A percentile compares a stretch with the other conserved stretches of the same genome.
phyloP scores from a whole-genome alignment of 2,329 filamentous ascomycete species.

The Fusarium agapanthi region DNA sequence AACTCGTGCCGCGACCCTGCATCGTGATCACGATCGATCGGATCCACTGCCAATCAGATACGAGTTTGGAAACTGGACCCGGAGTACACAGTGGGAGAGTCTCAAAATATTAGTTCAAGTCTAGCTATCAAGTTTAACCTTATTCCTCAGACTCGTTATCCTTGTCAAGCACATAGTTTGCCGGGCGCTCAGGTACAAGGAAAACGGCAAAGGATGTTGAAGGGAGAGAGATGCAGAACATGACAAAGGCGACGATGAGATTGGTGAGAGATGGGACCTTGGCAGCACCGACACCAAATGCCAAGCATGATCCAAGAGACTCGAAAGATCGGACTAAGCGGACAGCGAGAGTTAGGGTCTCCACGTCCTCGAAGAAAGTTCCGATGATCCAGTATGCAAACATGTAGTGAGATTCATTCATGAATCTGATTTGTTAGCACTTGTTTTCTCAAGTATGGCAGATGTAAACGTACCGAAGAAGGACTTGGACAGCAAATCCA shows the following conservation, averaged over 20 bases:
- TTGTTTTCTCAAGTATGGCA: not conserved
- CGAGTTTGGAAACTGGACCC: rapidly evolving
- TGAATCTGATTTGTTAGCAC: conserved; percentile 45
- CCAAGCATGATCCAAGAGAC: conserved; percentile 56
- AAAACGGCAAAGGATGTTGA: conserved; percentile 48
- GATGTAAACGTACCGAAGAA: conserved; percentile 50
- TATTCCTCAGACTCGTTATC: conserved; percentile 5
- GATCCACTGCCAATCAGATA: not conserved
- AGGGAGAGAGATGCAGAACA: conserved; percentile 55
- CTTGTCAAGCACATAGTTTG: conserved; percentile 14
- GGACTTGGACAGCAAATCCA: conserved; percentile 57
- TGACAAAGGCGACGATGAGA: conserved; percentile 56
- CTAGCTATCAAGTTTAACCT: not conserved
- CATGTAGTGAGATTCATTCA: conserved; percentile 62
- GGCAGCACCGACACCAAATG: conserved; percentile 58
- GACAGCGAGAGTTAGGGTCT: conserved; percentile 59
- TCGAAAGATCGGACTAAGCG: conserved; percentile 59
- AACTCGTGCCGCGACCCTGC: not conserved
- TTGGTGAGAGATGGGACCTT: conserved; percentile 58
- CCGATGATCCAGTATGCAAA: conserved; percentile 62
- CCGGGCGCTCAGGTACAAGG: conserved; percentile 47
- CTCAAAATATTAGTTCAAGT: not conserved
- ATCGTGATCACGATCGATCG: not conserved
- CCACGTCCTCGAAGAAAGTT: conserved; percentile 59
- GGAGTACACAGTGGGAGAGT: not conserved